phyloP scores from a whole-genome alignment of 2,329 filamentous ascomycete genomes.

The Didymella exigua region DNA sequence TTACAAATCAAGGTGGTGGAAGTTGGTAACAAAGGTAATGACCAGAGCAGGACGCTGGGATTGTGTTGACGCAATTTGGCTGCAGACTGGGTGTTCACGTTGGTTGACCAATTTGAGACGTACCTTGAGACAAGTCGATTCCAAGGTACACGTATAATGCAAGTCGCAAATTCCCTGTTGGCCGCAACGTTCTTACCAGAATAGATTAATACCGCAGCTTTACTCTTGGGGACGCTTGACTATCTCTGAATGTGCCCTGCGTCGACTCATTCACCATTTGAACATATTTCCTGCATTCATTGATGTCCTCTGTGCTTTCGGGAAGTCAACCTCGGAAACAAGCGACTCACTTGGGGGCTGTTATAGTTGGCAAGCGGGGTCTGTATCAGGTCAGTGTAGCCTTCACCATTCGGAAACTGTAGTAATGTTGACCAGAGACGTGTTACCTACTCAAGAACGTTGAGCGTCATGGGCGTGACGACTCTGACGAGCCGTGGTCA shows the following conservation, averaged over 20 bases:
- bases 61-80: no score
- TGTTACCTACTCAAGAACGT: background rate
- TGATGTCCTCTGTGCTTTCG: slow-evolving; percentile 16
- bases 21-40: no score
- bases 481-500: slow-evolving; percentile 14
- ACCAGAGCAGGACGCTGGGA: no score
- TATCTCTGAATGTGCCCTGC: slow-evolving; percentile 10
- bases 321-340: background rate
- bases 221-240: background rate
- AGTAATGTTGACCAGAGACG: no score
- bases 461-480: slow-evolving; percentile 6
- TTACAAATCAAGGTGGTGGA: no score
- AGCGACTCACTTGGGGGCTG: background rate
- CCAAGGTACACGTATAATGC: background rate
- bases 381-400: background rate
- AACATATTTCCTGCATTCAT: slow-evolving; percentile 15
- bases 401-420: background rate
- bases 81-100: no score
- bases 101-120: no score
- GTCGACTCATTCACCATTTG: slow-evolving; percentile 4
- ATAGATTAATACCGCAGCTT: background rate
- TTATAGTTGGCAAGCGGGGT: background rate
- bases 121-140: background rate
- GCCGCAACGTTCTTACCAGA: no score
- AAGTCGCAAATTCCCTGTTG: background rate